Evolutionary conservation across 441 rosid genomes (phyloP), one percentile per base, ranked within the genome.

Genomic region (Eruca vesicaria): DNA sequence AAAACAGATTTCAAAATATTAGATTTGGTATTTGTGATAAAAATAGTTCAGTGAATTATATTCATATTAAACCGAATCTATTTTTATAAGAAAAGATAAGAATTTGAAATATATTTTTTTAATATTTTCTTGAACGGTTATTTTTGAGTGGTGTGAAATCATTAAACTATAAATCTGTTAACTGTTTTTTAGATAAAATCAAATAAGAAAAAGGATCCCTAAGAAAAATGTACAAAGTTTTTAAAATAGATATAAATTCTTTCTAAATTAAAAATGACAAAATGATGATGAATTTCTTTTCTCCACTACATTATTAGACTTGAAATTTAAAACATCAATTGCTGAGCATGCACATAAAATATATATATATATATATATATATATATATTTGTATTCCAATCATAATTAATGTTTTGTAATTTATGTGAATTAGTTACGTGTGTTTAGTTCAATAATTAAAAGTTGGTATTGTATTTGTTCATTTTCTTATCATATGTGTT

Each of bases 1-100:
- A 62, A 59, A 36, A 26, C 35, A 28, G 9, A 5, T 21, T 61
- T 52, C 0, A 1, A 45, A n/a, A 35, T 48, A 14, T 36, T 16
- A 8, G 45, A 7, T 63, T 45, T 15, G 55, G 38, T 29, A 60
- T 53, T 41, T 72, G n/a, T 55, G 67, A 20, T 64, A 74, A 79
- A 74, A 69, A 74, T 79, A 73, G 74, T 68, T 23, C 28, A 15
- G 41, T 67, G 55, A 53, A 7, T 60, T 56, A 52, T 29, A 63
- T 73, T 62, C 28, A 68, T 2, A 28, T 2, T 28, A 0, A 67
- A 52, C 61, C 23, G 55, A 16, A 38, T 28, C 79, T 76, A 68
- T 64, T 77, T 76, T 63, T 76, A 69, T 55, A 56, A 23, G 10
- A 63, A n/a, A n/a, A 2, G 16, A 50, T 43, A 1, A 21, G 14